Evolutionary conservation across 139 green algal genomes (phyloP), one percentile per base, ranked within the genome.

Genomic region (Protoeuglena noctilucae): DNA sequence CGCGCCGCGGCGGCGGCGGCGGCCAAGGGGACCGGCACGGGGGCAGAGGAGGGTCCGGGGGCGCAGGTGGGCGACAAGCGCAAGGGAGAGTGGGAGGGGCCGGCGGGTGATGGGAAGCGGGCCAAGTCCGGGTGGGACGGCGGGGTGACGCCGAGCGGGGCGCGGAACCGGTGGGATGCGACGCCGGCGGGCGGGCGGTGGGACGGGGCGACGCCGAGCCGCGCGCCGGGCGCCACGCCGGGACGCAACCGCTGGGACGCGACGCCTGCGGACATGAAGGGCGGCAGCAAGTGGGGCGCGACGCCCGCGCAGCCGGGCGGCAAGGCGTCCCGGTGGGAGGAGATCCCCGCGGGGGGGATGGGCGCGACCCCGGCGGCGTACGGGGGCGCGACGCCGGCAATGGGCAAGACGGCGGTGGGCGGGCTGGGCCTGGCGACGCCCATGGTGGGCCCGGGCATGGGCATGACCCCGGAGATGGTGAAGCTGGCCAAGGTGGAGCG

Each of bases 281-380:
- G 28, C 23, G 48, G 46, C 17, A 54, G 48, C 26, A 41, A 21
- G 12, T 24, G 41, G n/a, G 75, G 62, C 0, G 72, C 66, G 1
- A 65, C 62, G 3, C 63, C 52, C 6, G 55, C 51, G 56, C 28
- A 27, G 48, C 73, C 78, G n/a, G n/a, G n/a, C n/a, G n/a, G n/a
- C n/a, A n/a, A n/a, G n/a, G n/a, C n/a, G 19, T 86, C 74, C 0
- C 73, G 84, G 23, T 93, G 84, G 84, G 84, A 93, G 56, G 75
- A 86, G 57, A 93, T 83, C 0, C 84, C 84, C 2, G 77, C 75
- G n/a, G 63, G 57, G 0, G 34, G 40, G 19, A 18, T 43, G 3
- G 50, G 12, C 50, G 53, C 30, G 22, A 59, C 23, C 6, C 22
- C 39, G 28, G 27, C 23, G 51, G 30, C 14, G 23, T 9, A 9